Evolutionary conservation across 2,329 filamentous ascomycete genomes (phyloP).

Genomic region (Fusarium sp.): DNA sequence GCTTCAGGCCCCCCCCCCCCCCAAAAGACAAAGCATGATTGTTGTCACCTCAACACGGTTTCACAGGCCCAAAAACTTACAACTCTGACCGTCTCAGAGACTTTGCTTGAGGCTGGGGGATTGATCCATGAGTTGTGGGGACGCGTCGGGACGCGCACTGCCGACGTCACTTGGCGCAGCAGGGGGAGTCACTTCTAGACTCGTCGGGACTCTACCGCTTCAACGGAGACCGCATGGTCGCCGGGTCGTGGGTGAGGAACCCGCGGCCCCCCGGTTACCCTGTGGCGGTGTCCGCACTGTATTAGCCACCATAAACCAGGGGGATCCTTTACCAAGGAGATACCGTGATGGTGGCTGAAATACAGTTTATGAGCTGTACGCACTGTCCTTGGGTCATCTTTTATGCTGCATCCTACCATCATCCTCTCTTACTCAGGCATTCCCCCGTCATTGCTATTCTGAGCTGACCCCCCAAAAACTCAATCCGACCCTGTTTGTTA

Average conservation of each 20-base stretch:
- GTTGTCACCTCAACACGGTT: not conserved
- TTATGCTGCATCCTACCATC: conserved; percentile 18
- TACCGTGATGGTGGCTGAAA: not conserved
- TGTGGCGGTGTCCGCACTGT: conserved; percentile 10
- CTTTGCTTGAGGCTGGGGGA: not conserved
- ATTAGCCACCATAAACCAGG: not conserved
- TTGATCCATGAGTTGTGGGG: conserved; percentile 20
- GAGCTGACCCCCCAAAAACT: not conserved
- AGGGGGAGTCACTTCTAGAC: conserved; percentile 19
- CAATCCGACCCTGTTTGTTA: conserved; percentile 24
- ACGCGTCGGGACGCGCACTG: conserved; percentile 36
- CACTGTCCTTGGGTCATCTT: conserved; percentile 25
- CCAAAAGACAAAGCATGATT: not conserved
- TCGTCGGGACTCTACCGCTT: not conserved
- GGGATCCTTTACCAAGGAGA: not conserved
- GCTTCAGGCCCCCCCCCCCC: no score
- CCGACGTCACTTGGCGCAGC: conserved; percentile 40
- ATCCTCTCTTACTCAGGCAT: conserved; percentile 10
- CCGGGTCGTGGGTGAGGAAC: conserved; percentile 1
- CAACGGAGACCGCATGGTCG: not conserved
- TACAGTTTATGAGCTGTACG: not conserved
- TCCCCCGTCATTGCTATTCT: conserved; percentile 33
- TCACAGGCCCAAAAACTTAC: not conserved
- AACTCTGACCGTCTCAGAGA: not conserved
- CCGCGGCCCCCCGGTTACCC: not conserved